Conservation (phyloP, 2,329 filamentous ascomycete species). For the Calonectria pauciramosa region DNA sequence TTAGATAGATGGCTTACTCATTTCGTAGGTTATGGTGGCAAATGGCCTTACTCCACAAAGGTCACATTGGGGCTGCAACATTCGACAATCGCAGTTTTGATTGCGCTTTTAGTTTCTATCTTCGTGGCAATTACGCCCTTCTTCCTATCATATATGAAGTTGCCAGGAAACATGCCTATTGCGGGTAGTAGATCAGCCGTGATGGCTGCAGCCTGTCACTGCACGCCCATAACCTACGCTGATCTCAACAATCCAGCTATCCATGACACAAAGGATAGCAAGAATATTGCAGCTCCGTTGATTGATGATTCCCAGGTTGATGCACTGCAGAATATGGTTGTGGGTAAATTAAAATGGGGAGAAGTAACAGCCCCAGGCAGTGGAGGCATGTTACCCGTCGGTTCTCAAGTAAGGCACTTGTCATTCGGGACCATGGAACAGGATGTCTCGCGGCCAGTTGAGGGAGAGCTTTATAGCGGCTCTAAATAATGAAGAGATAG, state of each 20-base stretch:
- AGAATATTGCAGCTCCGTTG: background rate
- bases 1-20: background rate
- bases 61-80: constrained; percentile 25
- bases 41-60: background rate
- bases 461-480: constrained; percentile 34
- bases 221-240: background rate
- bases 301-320: constrained; percentile 20
- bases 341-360: constrained; percentile 32
- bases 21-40: background rate
- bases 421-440: constrained; percentile 35
- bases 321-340: background rate
- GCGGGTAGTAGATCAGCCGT: constrained; percentile 33
- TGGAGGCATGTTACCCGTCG: constrained; percentile 19
- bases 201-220: constrained; percentile 36
- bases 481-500: background rate
- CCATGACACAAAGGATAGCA: background rate
- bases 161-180: constrained; percentile 33
- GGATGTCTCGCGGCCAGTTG: constrained; percentile 26
- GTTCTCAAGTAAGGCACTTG: constrained; percentile 28
- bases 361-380: constrained; percentile 3
- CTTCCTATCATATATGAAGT: constrained; percentile 21
- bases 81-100: constrained; percentile 29
- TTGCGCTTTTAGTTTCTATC: constrained; percentile 15
- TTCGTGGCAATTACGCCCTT: constrained; percentile 17
- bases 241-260: constrained; percentile 8